Evolutionary conservation across 192 early-diverging fungal species (phyloP).

Genomic region (Spinellus fusiger): DNA sequence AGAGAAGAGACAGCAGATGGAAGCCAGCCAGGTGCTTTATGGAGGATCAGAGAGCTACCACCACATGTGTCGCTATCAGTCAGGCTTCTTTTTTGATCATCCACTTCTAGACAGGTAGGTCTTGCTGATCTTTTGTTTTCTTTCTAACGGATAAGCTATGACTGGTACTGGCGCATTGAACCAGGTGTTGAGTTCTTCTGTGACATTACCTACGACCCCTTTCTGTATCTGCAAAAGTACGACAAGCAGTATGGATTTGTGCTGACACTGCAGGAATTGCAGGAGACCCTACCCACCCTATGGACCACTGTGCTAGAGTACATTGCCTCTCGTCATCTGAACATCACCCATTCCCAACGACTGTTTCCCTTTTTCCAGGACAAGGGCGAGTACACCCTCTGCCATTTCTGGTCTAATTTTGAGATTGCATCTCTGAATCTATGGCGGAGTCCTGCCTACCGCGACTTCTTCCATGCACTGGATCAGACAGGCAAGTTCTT

Average conservation of each 20-base stretch:
- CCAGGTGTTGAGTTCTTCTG: slow-evolving; percentile 61
- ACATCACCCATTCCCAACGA: slow-evolving; percentile 10
- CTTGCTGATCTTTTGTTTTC: background rate
- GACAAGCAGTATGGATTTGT: slow-evolving; percentile 59
- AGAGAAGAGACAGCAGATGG: slow-evolving; percentile 54
- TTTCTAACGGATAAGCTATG: slow-evolving; percentile 20
- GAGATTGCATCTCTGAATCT: slow-evolving; percentile 68
- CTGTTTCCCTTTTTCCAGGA: slow-evolving; percentile 31
- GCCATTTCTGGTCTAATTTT: slow-evolving; percentile 82
- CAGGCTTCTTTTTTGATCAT: slow-evolving; percentile 57
- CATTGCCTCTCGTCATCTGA: slow-evolving; percentile 19
- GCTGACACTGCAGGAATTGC: slow-evolving; percentile 47
- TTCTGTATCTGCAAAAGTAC: slow-evolving; percentile 56
- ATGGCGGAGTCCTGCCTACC: slow-evolving; percentile 51
- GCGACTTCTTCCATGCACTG: slow-evolving; percentile 57
- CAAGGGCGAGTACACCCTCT: slow-evolving; percentile 51
- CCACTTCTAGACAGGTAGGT: slow-evolving; percentile 45
- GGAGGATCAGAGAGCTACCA: slow-evolving; percentile 73
- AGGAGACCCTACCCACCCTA: slow-evolving; percentile 48
- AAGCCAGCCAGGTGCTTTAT: slow-evolving; percentile 55
- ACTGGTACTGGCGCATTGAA: slow-evolving; percentile 65
- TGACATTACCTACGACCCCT: slow-evolving; percentile 61
- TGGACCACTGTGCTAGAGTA: slow-evolving; percentile 42
- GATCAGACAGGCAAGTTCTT: slow-evolving; percentile 68
- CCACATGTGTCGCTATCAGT: slow-evolving; percentile 80